Evolutionary conservation across 2,329 filamentous ascomycete species (phyloP).

Genomic region (Colletotrichum karsti): DNA sequence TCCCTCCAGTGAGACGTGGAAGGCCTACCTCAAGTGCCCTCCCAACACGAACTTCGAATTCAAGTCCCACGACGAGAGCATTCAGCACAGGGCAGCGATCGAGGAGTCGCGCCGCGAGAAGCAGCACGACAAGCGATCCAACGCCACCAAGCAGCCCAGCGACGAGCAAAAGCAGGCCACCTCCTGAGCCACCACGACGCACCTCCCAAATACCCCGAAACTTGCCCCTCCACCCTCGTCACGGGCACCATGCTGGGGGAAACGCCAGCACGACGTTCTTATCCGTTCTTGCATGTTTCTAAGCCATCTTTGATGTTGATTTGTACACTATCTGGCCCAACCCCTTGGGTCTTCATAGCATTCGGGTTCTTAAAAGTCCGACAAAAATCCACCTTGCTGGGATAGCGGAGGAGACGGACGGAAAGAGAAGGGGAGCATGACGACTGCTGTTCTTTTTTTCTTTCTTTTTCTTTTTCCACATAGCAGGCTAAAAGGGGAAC

Average conservation of each 20-base stretch:
- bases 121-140: slow-evolving; percentile 54
- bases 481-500: slow-evolving; percentile 12
- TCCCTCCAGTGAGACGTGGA: slow-evolving; percentile 84
- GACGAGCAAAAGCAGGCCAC: slow-evolving; percentile 37
- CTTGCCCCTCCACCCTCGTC: neutral
- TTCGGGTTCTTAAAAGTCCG: slow-evolving; percentile 19
- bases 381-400: slow-evolving; percentile 26
- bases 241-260: neutral
- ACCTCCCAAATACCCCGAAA: slow-evolving; percentile 3
- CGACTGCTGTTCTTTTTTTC: slow-evolving; percentile 10
- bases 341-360: slow-evolving; percentile 24
- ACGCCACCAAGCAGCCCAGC: slow-evolving; percentile 40
- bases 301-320: slow-evolving; percentile 30
- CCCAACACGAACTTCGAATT: slow-evolving; percentile 91
- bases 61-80: slow-evolving; percentile 96
- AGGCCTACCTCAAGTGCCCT: slow-evolving; percentile 86
- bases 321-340: slow-evolving; percentile 31
- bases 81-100: slow-evolving; percentile 88
- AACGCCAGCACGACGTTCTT: slow-evolving; percentile 15
- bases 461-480: slow-evolving; percentile 15
- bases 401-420: slow-evolving; percentile 2
- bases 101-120: slow-evolving; percentile 94
- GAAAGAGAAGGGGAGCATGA: neutral
- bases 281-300: slow-evolving; percentile 25
- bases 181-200: neutral